Conservation (phyloP, 352 stramenopile genomes). For the Phytopythium mirpurense region DNA sequence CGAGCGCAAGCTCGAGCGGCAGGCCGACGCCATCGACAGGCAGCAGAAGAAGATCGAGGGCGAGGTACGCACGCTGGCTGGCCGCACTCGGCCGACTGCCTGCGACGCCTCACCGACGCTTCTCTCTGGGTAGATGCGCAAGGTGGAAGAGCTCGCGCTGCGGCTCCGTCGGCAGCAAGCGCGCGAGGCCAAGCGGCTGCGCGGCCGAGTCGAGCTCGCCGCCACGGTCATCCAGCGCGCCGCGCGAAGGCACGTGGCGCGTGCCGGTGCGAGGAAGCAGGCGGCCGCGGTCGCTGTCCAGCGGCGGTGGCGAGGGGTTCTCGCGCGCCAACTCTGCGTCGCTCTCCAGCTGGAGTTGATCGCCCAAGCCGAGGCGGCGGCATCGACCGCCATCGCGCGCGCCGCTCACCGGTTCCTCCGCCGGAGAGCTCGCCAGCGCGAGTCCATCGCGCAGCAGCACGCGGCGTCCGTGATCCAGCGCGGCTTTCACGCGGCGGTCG, state of each 20-base stretch:
- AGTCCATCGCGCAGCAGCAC: slow-evolving; percentile 22
- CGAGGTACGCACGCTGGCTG: slow-evolving; percentile 28
- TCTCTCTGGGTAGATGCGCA: slow-evolving; percentile 47
- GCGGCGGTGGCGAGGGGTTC: slow-evolving; percentile 27
- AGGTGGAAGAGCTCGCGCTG: slow-evolving; percentile 66
- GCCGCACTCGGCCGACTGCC: too few species aligned
- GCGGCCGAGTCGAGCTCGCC: slow-evolving; percentile 42
- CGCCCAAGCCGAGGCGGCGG: slow-evolving; percentile 12
- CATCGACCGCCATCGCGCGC: slow-evolving; percentile 33
- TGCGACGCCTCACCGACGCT: too few species aligned
- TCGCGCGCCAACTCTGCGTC: slow-evolving; percentile 16
- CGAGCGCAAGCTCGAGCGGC: slow-evolving; percentile 55
- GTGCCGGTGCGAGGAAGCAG: slow-evolving; percentile 11
- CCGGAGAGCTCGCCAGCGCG: slow-evolving; percentile 17
- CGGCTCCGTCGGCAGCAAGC: slow-evolving; percentile 60
- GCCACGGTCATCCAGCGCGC: slow-evolving; percentile 43
- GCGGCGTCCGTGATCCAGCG: slow-evolving; percentile 46
- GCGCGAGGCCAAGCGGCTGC: slow-evolving; percentile 59
- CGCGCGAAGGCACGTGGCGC: slow-evolving; percentile 23
- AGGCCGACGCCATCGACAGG: slow-evolving; percentile 67
- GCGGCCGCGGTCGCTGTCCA: slow-evolving; percentile 42
- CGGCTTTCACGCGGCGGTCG: slow-evolving; percentile 23
- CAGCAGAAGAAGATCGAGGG: slow-evolving; percentile 76
- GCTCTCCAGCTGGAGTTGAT: slow-evolving; percentile 15
- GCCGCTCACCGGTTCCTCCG: slow-evolving; percentile 28